These are phyloP conservation scores for Cystobasidiopsis lactophilus DNA, from an alignment of 768 basidiomycete genomes.

Conservation along the genomic window DNA sequence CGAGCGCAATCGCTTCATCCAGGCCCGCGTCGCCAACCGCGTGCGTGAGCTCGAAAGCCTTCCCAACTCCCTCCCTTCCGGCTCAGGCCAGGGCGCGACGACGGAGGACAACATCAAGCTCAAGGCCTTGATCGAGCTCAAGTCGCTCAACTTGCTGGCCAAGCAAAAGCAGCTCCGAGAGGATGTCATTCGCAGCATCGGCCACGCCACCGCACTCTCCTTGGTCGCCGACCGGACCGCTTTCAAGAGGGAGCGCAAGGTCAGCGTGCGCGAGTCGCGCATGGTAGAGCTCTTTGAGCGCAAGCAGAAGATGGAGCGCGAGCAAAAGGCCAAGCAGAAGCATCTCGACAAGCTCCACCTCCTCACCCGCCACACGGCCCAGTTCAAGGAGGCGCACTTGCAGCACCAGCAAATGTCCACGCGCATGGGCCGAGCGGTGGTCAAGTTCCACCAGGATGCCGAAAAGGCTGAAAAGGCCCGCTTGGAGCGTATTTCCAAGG, in stretches of 20 bases:
- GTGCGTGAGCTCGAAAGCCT: constrained; percentile 55
- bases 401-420: constrained; percentile 36
- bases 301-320: constrained; percentile 74
- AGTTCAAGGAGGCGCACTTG: constrained; percentile 45
- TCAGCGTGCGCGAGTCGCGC: constrained; percentile 66
- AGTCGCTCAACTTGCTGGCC: constrained; percentile 62
- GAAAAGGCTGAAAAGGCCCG: constrained; percentile 98
- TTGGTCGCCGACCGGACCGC: constrained; percentile 77
- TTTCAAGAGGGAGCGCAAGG: constrained; percentile 69
- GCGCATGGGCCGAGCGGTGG: constrained; percentile 51
- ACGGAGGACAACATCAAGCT: constrained; percentile 35
- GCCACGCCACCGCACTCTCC: constrained; percentile 47
- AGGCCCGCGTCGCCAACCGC: constrained; percentile 68
- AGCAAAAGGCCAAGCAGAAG: constrained; percentile 83
- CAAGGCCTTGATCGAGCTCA: constrained; percentile 78
- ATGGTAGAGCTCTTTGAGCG: constrained; percentile 73
- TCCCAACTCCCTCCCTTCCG: constrained; percentile 43
- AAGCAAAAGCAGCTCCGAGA: constrained; percentile 73
- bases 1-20: constrained; percentile 76
- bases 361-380: constrained; percentile 63
- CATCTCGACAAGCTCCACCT: constrained; percentile 79
- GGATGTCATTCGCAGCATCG: constrained; percentile 61
- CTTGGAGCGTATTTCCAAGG: constrained; percentile 84
- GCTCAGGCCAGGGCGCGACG: constrained; percentile 13
- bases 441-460: constrained; percentile 63